Conservation (phyloP, 768 basidiomycete species). For the Amanita pseudoporphyria region DNA sequence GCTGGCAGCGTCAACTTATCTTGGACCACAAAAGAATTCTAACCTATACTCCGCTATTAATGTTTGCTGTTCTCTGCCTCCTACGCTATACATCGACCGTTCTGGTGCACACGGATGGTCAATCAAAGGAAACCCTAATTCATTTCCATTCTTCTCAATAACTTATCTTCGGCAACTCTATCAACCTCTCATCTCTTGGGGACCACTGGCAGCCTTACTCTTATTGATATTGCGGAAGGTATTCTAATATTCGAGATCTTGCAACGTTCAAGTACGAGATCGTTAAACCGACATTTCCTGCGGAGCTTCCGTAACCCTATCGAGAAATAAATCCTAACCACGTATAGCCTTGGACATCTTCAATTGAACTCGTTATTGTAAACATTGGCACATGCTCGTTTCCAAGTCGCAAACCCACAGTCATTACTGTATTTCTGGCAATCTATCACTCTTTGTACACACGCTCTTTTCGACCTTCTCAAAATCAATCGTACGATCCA, state of each 20-base stretch:
- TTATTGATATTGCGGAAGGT: not conserved
- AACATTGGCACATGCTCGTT: not conserved
- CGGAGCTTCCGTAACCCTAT: not conserved
- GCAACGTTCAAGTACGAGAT: too few relatives aligned
- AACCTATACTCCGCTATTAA: not conserved
- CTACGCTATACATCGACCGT: not conserved
- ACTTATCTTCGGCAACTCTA: not conserved
- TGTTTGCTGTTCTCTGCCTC: not conserved
- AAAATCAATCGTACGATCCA: not conserved
- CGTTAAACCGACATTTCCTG: not conserved
- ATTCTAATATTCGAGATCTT: too few relatives aligned
- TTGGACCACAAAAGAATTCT: slow-evolving; percentile 4
- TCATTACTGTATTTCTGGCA: slow-evolving; percentile 4
- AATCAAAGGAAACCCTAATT: not conserved
- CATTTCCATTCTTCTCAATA: not conserved
- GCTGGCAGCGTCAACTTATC: slow-evolving; percentile 8
- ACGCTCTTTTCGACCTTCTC: not conserved
- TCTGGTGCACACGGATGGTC: not conserved
- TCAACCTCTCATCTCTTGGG: not conserved
- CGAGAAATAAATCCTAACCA: not conserved
- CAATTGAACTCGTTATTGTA: not conserved
- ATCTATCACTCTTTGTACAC: not conserved
- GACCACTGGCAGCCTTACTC: not conserved
- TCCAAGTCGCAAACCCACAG: not conserved
- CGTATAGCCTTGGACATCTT: not conserved